These are phyloP conservation scores for Asterella californica DNA, from an alignment of 225 moss, liverwort and hornwort species.

Conservation along the genomic window DNA sequence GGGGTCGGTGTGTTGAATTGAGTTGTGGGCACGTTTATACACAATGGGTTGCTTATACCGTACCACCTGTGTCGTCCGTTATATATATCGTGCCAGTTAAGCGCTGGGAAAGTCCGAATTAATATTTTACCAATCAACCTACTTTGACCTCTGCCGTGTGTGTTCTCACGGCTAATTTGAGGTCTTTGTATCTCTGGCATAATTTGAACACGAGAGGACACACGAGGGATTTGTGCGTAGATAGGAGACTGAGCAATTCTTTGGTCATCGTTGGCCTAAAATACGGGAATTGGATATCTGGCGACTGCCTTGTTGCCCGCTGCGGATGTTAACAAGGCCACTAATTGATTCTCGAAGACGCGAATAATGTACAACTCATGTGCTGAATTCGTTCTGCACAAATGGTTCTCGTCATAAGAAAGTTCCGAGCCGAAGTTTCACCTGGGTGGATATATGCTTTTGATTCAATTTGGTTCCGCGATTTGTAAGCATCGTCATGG, in stretches of 20 bases:
- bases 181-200: not conserved
- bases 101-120: not conserved
- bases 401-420: not conserved
- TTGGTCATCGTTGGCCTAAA: not conserved
- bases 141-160: not conserved
- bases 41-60: not conserved
- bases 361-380: not conserved
- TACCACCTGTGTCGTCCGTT: not conserved
- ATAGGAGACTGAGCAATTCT: not conserved
- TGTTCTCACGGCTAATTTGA: not conserved
- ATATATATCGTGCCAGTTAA: not conserved
- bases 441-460: not conserved
- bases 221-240: not conserved
- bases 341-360: not conserved
- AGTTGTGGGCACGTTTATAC: not conserved
- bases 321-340: not conserved
- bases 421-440: not conserved
- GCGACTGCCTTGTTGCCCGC: not conserved
- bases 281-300: not conserved
- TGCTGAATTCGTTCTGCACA: not conserved
- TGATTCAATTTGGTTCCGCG: not conserved
- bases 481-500: slow-evolving; percentile 33
- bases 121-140: not conserved
- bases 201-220: not conserved
- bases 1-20: not conserved